Evolutionary conservation across 1,284 basidiomycete species (phyloP), one percentile per base, ranked within the genome.

Genomic region (Ceratobasidium sp.): DNA sequence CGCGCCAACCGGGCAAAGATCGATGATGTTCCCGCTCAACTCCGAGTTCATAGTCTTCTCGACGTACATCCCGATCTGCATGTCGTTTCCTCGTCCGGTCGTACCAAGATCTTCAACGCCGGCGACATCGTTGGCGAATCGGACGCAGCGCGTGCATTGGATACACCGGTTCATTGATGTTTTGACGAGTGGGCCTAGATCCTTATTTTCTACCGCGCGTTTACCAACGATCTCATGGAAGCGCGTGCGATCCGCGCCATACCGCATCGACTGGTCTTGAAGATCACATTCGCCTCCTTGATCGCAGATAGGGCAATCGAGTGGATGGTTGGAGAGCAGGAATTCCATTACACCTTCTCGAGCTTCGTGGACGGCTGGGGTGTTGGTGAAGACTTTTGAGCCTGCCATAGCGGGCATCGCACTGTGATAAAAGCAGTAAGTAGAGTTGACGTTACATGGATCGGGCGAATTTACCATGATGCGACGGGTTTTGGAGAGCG

Each of bases 91-190:
- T 82, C 97, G 94, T 26, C 98, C 98, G 9, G 96, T 97, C 4
- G 97, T 97, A 76, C 98, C 98, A 60, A 99, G 89, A 83, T 99
- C 97, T 87, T 99, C 96, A 9, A 99, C 97, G 81, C 98, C 98
- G 2, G 98, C 98, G 70, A 99, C 96, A 85, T 99, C 97, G 87
- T 99, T 99, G 71, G 97, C 97, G 85, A 99, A 99, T 80, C 98
- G 95, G 53, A 99, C 96, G 85, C 98, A 99, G 81, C 98, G 96
- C 15, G 97, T 99, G 88, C 97, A 99, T 86, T 99, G 98, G 83
- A 99, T 99, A 88, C 98, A 99, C 78, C 97, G 92, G 86, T 97
- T 99, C 97, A 99, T 99, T 80, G 95, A 96, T 3, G 98, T 99
- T 89, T 99, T 99, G 85, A 99, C 96, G 68, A 99, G 91, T 13